phyloP scores from a whole-genome alignment of 768 basidiomycete species.

The Sporobolomyces pararoseus region DNA sequence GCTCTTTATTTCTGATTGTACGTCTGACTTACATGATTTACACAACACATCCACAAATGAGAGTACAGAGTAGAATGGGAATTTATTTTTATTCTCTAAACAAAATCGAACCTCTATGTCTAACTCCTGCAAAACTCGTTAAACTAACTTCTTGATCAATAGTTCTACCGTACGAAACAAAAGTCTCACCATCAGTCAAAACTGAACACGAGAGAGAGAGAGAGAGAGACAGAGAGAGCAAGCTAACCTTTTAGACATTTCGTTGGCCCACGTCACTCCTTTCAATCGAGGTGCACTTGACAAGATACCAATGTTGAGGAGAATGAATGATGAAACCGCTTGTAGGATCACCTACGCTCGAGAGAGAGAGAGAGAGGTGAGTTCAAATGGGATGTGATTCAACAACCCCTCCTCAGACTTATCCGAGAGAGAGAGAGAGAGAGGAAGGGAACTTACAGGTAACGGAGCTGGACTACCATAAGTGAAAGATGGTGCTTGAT shows the following conservation, averaged over 20 bases:
- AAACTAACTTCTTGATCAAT: constrained; percentile 75
- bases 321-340: constrained; percentile 60
- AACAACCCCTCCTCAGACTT: no score
- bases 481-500: neutral
- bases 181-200: no score
- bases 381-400: neutral
- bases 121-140: constrained; percentile 61
- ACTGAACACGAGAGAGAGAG: neutral
- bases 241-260: constrained; percentile 71
- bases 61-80: no score
- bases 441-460: neutral
- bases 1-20: no score
- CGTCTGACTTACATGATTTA: no score
- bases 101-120: constrained; percentile 57
- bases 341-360: constrained; percentile 46
- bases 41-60: no score
- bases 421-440: neutral
- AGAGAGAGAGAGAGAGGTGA: neutral
- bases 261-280: constrained; percentile 82
- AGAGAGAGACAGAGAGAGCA: constrained; percentile 46
- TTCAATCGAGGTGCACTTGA: constrained; percentile 65
- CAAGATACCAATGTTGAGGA: constrained; percentile 71
- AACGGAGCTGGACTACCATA: constrained; percentile 4
- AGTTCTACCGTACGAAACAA: constrained; percentile 47
- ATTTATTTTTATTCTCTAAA: constrained; percentile 38